These are phyloP conservation scores for Peronospora destructor DNA, from an alignment of 352 stramenopile genomes.

Conservation along the genomic window DNA sequence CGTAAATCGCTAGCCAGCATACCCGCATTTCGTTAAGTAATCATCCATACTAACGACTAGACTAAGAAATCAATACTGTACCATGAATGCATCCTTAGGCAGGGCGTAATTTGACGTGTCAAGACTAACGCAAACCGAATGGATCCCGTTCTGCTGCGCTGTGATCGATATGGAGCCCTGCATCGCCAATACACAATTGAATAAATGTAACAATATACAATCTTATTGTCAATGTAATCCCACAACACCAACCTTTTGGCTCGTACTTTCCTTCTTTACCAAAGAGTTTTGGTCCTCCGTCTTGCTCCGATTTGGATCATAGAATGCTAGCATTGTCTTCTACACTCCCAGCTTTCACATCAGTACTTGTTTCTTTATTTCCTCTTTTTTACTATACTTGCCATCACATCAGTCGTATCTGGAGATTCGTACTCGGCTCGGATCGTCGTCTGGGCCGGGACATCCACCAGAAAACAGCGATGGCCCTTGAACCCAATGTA, in stretches of 20 bases:
- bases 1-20: conserved; percentile 46
- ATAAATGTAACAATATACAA: not conserved
- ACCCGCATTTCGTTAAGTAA: not conserved
- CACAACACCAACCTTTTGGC: conserved; percentile 34
- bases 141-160: conserved; percentile 50
- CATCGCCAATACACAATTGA: conserved; percentile 1
- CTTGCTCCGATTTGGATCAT: conserved; percentile 37
- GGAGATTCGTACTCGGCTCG: conserved; percentile 79
- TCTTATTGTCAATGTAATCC: not conserved
- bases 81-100: conserved; percentile 56
- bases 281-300: conserved; percentile 39
- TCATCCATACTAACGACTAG: not conserved
- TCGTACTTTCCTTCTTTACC: conserved; percentile 51
- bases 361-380: not conserved
- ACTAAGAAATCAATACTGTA: conserved; percentile 10
- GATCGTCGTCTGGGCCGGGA: conserved; percentile 70
- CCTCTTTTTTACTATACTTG: conserved; percentile 6
- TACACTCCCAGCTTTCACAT: conserved; percentile 11
- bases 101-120: conserved; percentile 60
- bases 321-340: conserved; percentile 61
- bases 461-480: conserved; percentile 74
- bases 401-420: conserved; percentile 74
- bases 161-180: conserved; percentile 66
- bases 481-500: conserved; percentile 30
- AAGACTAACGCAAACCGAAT: conserved; percentile 67